Evolutionary conservation across 805 yeast species (phyloP).

Genomic region (Starmerella cellae): DNA sequence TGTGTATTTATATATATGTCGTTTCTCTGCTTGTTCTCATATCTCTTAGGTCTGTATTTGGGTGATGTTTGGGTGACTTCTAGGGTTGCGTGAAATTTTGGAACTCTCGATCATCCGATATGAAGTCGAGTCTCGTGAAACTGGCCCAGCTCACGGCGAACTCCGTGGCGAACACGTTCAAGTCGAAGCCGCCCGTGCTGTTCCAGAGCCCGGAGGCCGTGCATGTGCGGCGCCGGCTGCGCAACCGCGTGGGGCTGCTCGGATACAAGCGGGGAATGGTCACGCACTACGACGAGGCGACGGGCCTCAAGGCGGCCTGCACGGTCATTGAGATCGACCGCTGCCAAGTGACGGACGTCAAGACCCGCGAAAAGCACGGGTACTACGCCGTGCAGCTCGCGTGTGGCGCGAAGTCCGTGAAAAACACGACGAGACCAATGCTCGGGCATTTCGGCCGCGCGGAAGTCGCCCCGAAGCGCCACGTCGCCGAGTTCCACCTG

Average conservation of each 20-base stretch:
- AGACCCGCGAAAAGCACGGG: slow-evolving; percentile 61
- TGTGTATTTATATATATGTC: no score
- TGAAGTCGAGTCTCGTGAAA: slow-evolving; percentile 12
- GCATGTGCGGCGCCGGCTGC: slow-evolving; percentile 57
- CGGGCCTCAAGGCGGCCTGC: slow-evolving; percentile 63
- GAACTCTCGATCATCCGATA: background rate
- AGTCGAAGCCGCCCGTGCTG: slow-evolving; percentile 37
- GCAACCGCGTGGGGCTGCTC: slow-evolving; percentile 68
- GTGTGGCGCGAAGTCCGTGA: slow-evolving; percentile 51
- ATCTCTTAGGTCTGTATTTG: no score
- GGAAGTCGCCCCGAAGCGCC: slow-evolving; percentile 68
- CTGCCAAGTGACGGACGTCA: slow-evolving; percentile 69
- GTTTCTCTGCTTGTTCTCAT: no score
- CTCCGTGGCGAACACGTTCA: slow-evolving; percentile 22
- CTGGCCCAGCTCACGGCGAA: slow-evolving; percentile 27
- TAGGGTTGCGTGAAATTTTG: background rate
- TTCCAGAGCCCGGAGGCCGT: slow-evolving; percentile 58
- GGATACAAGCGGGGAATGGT: slow-evolving; percentile 87
- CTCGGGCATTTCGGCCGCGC: slow-evolving; percentile 71
- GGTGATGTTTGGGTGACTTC: background rate
- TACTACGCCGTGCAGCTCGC: slow-evolving; percentile 81
- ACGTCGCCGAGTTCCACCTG: slow-evolving; percentile 68
- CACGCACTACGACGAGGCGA: slow-evolving; percentile 46
- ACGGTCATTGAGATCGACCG: slow-evolving; percentile 80
- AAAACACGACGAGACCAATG: slow-evolving; percentile 49